phyloP scores from a whole-genome alignment of 345 rosid species.

The Eucalyptus leucophloia region DNA sequence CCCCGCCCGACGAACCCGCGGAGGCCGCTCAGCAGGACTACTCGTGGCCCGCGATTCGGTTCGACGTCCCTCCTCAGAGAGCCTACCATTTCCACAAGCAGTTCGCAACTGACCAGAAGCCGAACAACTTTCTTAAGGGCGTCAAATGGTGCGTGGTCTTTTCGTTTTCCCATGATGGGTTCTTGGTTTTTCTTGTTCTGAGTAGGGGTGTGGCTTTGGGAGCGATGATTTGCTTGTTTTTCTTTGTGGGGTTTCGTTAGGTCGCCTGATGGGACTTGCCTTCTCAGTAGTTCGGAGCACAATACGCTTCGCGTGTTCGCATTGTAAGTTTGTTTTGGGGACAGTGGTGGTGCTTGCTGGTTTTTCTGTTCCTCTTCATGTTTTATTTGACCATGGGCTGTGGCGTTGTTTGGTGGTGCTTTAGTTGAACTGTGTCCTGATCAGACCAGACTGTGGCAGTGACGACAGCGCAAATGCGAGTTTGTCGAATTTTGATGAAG shows the following conservation, averaged over 20 bases:
- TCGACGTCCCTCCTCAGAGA: slow-evolving; percentile 60
- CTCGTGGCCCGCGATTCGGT: slow-evolving; percentile 42
- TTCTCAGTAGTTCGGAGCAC: slow-evolving; percentile 70
- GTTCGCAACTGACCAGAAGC: slow-evolving; percentile 39
- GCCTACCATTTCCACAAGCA: slow-evolving; percentile 58
- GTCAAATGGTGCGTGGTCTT: slow-evolving; percentile 43
- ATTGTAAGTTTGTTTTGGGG: slow-evolving; percentile 22
- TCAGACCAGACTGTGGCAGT: slow-evolving; percentile 37
- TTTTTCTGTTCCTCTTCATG: too few relatives aligned
- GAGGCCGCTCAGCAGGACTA: not conserved
- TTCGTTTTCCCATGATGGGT: not conserved
- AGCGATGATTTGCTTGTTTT: too few relatives aligned
- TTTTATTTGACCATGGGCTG: not conserved
- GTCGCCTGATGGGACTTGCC: slow-evolving; percentile 18
- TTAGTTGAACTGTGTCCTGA: not conserved
- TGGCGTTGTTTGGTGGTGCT: not conserved
- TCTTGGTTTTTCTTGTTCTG: not conserved
- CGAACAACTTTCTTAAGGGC: slow-evolving; percentile 90
- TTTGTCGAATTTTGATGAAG: not conserved
- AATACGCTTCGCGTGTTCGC: slow-evolving; percentile 58
- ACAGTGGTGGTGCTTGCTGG: not conserved
- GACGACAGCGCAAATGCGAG: not conserved
- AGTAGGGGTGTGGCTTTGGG: not conserved
- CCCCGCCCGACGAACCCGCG: not conserved
- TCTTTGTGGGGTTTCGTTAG: slow-evolving; percentile 4